phyloP scores from a whole-genome alignment of 768 basidiomycete genomes.

The Lanmaoa rubissima region DNA sequence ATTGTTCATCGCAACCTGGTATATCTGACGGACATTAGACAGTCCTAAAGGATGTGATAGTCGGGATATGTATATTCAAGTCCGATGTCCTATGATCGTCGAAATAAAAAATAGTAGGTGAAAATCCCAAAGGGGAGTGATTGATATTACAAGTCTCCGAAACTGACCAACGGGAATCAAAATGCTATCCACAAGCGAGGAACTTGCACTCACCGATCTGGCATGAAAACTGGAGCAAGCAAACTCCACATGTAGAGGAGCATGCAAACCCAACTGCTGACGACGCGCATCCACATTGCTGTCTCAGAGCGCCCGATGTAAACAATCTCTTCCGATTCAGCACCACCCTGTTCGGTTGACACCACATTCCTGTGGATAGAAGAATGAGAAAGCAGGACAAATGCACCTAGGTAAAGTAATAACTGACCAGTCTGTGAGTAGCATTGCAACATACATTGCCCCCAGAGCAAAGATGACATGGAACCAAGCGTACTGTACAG shows the following conservation, averaged over 20 bases:
- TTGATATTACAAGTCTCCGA: constrained; percentile 23
- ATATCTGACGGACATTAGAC: neutral
- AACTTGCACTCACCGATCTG: constrained; percentile 65
- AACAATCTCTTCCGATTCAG: constrained; percentile 64
- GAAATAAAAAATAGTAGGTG: constrained; percentile 1
- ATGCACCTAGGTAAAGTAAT: neutral
- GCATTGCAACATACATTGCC: constrained; percentile 96
- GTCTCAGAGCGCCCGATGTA: constrained; percentile 94
- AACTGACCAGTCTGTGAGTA: constrained; percentile 93
- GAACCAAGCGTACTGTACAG: constrained; percentile 91
- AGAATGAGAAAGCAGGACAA: constrained; percentile 1
- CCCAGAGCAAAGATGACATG: constrained; percentile 96
- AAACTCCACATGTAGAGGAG: constrained; percentile 84
- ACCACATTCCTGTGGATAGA: constrained; percentile 63
- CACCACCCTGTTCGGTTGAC: constrained; percentile 48
- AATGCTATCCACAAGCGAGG: neutral
- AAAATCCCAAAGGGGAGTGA: neutral
- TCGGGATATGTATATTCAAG: neutral
- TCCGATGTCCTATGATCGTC: neutral
- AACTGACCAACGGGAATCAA: constrained; percentile 17
- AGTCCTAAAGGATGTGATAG: neutral
- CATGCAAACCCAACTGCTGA: constrained; percentile 95
- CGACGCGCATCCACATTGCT: constrained; percentile 99
- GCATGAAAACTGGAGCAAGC: constrained; percentile 85
- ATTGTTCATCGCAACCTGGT: neutral